Base-by-base conservation (phyloP, 164 flowering plant genomes). In the Aristolochia californica region DNA sequence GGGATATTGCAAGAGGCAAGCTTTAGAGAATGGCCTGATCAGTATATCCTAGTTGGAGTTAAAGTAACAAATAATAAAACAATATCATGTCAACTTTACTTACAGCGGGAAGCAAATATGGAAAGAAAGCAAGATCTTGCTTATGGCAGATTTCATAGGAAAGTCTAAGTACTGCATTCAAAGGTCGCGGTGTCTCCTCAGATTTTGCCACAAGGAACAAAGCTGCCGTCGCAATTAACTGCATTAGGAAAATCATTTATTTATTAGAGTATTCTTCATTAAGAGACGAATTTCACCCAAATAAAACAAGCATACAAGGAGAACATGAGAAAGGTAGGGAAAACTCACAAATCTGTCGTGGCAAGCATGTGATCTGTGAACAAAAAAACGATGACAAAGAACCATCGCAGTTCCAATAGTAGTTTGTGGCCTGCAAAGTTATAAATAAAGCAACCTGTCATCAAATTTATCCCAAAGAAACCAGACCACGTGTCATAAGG, bases 321-420 rank as follows among this genome's bases (percentile, higher is more conserved):
- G 34, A n/a, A 34, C 10, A 14, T 15, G 18, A 22, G 16, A 21
- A 15, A 18, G 9, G 26, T 15, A 17, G 0, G 13, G 43, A 54
- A 52, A 60, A 80, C 97, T 87, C 67, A 93, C 98, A 79, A 75
- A 93, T 93, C 98, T 81, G 70, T 93, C 94, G 63, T 93, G 90
- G 60, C 76, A 83, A 55, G 97, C 98, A 79, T 93, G 98, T 17
- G 98, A 93, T 55, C 84, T 73, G 30, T 89, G 85, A 55, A 84
- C 81, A 74, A 93, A 93, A 73, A 93, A 93, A 24, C 98, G 90
- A 70, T 93, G 98, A 75, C 98, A 93, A 20, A 93, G 76, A 65
- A 93, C 88, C 91, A 93, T 93, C 18, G 98, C 94, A 68, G 97
- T 83, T 28, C 85, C 98, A 58, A 83, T 75, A 34, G 98, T 93